Percentiles rank a stretch among this genome's conserved stretches.
phyloP scores from a whole-genome alignment of 345 rosid genomes.

The Ceriops tagal region DNA sequence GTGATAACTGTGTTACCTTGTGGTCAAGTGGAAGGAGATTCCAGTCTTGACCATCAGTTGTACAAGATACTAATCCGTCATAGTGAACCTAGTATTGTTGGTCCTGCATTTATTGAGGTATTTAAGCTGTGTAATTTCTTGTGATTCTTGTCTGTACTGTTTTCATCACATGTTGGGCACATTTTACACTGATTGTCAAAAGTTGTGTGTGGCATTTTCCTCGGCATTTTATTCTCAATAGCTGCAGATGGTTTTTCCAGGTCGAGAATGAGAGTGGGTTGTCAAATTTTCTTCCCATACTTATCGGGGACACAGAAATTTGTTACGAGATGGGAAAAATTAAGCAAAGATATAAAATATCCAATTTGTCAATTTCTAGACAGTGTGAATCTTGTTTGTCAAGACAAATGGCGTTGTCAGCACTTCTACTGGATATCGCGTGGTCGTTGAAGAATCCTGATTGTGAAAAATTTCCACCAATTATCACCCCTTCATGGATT shows the following conservation, averaged over 20 bases:
- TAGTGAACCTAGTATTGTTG: conserved; percentile 57
- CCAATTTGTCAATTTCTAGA: conserved; percentile 35
- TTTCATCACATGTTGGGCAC: neutral
- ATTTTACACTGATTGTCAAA: neutral
- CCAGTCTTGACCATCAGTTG: conserved; percentile 47
- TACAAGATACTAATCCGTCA: conserved; percentile 55
- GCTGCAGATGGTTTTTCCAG: conserved; percentile 36
- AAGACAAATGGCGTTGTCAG: conserved; percentile 52
- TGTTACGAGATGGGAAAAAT: conserved; percentile 73
- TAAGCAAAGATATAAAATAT: conserved; percentile 51
- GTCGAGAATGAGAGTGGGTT: conserved; percentile 85
- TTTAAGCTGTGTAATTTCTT: neutral
- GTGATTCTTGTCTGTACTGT: neutral
- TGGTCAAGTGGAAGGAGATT: conserved; percentile 33
- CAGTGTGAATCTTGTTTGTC: conserved; percentile 37
- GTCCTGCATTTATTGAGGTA: conserved; percentile 98
- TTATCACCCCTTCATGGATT: conserved; percentile 50
- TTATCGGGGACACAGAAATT: conserved; percentile 61
- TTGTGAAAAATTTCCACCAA: conserved; percentile 41
- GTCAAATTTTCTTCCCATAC: conserved; percentile 83
- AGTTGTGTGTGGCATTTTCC: neutral
- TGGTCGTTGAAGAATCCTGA: conserved; percentile 73
- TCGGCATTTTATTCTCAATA: neutral
- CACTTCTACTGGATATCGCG: conserved; percentile 69
- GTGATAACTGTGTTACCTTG: conserved; percentile 49